Base-by-base conservation (phyloP, 2,329 filamentous ascomycete species). In the Colletotrichum sp. region DNA sequence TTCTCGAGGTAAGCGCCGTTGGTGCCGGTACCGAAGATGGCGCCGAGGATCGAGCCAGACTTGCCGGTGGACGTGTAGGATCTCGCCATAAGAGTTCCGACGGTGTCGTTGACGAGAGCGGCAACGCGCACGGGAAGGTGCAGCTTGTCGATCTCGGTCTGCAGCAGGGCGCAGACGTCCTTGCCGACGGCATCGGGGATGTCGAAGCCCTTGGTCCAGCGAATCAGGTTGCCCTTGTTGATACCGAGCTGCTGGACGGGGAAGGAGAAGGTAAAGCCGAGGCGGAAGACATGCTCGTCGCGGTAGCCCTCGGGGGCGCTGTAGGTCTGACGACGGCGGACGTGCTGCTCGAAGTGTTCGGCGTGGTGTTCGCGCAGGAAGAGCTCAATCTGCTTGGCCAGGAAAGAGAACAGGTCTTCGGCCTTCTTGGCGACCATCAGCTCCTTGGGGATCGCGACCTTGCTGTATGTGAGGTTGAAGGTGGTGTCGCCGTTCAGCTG, bases 261-360 rank as follows among this genome's bases (percentile, higher is more conserved):
- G 87, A 99, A 99, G 83, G 95, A 98, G 86, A 99, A 99, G 69
- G 97, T 99, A 87, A 99, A 99, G n/a, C 97, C 97, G 57, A 99
- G 90, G 81, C 96, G 95, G 87, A 99, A 98, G 77, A 97, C 92
- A 75, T 96, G 90, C 83, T 96, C 92, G 77, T 95, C 92, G 70
- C 88, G 88, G 82, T 89, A 92, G 32, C 91, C 92, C 66, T 90
- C 87, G 24, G 89, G 88, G 30, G 89, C 89, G 83, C 90, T 92
- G 64, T 88, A 85, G 4, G 92, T 93, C 78, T 91, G 87, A 77
- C 93, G 91, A 77, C 93, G 91, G 79, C 90, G 90, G 75, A 93
- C 83, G 83, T 95, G 90, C 77, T 92, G 89, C 81, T 93, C 90
- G 81, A 98, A 98, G 83, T 96, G 95, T 16, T 98, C 95, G 79